These are phyloP conservation scores for Pseudovirgaria hyperparasitica DNA, from an alignment of 2,329 filamentous ascomycete species.

Conservation along the genomic window DNA sequence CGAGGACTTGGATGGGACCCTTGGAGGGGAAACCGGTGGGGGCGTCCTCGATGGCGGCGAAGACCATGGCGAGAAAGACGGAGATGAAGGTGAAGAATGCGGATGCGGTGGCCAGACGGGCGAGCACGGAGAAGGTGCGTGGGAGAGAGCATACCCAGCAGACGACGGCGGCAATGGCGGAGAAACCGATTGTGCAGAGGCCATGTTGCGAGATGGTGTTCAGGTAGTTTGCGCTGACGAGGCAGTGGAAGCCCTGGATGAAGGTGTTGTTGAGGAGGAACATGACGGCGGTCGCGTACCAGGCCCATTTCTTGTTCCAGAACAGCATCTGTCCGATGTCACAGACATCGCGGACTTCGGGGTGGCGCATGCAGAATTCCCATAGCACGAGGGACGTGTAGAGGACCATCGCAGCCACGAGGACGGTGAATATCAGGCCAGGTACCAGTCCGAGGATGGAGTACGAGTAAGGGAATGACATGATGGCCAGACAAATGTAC, in stretches of 20 bases:
- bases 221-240: conserved; percentile 74
- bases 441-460: conserved; percentile 77
- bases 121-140: conserved; percentile 69
- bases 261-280: conserved; percentile 92
- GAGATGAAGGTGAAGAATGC: conserved; percentile 85
- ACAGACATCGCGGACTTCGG: conserved; percentile 83
- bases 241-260: conserved; percentile 73
- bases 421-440: conserved; percentile 68
- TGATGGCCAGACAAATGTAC: conserved; percentile 86
- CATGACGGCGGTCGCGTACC: conserved; percentile 63
- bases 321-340: conserved; percentile 95
- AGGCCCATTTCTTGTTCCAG: conserved; percentile 65
- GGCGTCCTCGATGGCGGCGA: conserved; percentile 62
- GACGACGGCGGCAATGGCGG: conserved; percentile 59
- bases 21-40: conserved; percentile 48
- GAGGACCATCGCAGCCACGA: conserved; percentile 65
- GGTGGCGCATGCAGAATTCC: conserved; percentile 82
- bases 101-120: conserved; percentile 65
- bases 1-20: conserved; percentile 56
- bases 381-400: conserved; percentile 65
- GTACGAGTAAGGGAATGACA: conserved; percentile 94
- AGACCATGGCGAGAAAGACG: conserved; percentile 71
- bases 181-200: conserved; percentile 69
- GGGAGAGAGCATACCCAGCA: conserved; percentile 73
- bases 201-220: conserved; percentile 71